These are phyloP conservation scores for Russula earlei DNA, from an alignment of 768 basidiomycete species.

Conservation along the genomic window DNA sequence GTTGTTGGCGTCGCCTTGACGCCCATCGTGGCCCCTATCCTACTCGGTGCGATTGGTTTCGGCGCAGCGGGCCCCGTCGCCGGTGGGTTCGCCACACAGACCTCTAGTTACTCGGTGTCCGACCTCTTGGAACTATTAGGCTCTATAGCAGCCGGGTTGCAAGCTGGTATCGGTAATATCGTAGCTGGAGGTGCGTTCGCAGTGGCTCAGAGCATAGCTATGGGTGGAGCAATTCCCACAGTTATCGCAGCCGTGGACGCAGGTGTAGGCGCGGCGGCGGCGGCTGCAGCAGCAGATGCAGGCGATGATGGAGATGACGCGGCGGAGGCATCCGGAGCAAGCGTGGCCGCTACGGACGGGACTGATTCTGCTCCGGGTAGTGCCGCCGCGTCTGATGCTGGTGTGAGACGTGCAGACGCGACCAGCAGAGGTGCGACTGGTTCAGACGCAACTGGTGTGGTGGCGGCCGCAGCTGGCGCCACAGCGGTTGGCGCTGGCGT, in stretches of 20 bases:
- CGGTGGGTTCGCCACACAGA: not conserved
- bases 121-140: not conserved
- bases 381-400: too few relatives aligned
- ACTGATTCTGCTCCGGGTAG: not conserved
- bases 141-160: not conserved
- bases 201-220: not conserved
- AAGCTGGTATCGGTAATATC: slow-evolving; percentile 6
- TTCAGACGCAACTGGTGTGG: too few relatives aligned
- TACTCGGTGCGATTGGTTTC: not conserved
- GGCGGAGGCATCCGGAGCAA: not conserved
- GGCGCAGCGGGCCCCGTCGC: not conserved
- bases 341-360: too few relatives aligned
- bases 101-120: not conserved
- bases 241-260: not conserved
- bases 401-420: too few relatives aligned
- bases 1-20: not conserved
- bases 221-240: not conserved
- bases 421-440: too few relatives aligned
- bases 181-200: not conserved
- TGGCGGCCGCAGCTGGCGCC: too few relatives aligned
- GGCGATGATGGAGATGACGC: not conserved
- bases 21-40: not conserved
- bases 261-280: not conserved
- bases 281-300: not conserved
- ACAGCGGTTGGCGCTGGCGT: not conserved